A percentile compares a stretch with the other conserved stretches of the same genome.
Conservation (phyloP, 73 alveolate genomes). For the Paramecium biaurelia region DNA sequence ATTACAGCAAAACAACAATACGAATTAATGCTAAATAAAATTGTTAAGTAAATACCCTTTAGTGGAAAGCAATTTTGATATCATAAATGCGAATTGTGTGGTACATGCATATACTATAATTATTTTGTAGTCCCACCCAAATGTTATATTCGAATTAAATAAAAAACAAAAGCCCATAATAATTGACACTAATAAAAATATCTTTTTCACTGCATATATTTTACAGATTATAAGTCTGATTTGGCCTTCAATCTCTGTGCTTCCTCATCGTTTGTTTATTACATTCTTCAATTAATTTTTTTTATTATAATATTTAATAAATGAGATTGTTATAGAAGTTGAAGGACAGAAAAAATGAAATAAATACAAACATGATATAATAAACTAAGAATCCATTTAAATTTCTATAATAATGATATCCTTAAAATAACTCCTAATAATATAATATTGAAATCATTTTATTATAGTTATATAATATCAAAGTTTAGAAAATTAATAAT, state of each 20-base stretch:
- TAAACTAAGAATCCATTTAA: not conserved
- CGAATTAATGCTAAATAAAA: not conserved
- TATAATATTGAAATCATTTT: too few species aligned
- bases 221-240: conserved; percentile 25
- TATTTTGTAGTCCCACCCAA: conserved; percentile 44
- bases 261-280: not conserved
- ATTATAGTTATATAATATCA: too few species aligned
- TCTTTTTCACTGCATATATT: not conserved
- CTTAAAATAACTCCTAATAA: too few species aligned
- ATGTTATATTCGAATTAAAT: conserved; percentile 15
- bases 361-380: not conserved
- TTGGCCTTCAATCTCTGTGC: not conserved
- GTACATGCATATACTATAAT: not conserved
- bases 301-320: not conserved
- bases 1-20: conserved; percentile 13
- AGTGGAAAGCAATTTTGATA: not conserved
- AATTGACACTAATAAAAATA: not conserved
- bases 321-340: not conserved
- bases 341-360: not conserved
- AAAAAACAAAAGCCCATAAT: not conserved
- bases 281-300: not conserved
- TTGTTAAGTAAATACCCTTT: not conserved
- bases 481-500: too few species aligned
- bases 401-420: too few species aligned
- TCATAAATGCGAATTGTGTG: conserved; percentile 11